Evolutionary conservation across 2,329 filamentous ascomycete species (phyloP).

Genomic region (Phaeoacremonium minimum): DNA sequence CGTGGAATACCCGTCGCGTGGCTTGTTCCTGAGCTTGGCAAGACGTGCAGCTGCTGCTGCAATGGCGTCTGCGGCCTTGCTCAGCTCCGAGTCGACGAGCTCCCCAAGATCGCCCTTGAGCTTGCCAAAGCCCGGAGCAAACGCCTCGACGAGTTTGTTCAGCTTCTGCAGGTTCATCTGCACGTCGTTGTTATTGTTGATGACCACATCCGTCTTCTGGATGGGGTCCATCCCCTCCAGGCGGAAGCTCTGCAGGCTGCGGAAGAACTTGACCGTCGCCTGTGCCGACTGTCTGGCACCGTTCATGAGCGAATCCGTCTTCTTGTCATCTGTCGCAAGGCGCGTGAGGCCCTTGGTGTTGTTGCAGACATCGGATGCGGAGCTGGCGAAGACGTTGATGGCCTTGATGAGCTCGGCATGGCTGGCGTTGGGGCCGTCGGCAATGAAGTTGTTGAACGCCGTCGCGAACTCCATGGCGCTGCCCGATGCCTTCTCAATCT

Average conservation of each 20-base stretch:
- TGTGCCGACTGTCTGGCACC: conserved; percentile 80
- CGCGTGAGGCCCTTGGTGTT: conserved; percentile 95
- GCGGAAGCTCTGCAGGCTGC: conserved; percentile 87
- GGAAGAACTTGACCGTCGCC: conserved; percentile 91
- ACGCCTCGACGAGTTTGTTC: conserved; percentile 87
- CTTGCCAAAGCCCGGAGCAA: conserved; percentile 83
- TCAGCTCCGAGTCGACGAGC: conserved; percentile 85
- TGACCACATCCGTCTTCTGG: conserved; percentile 94
- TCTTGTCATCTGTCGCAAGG: conserved; percentile 93
- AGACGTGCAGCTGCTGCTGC: conserved; percentile 86
- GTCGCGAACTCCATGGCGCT: conserved; percentile 97
- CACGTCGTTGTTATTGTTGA: conserved; percentile 95
- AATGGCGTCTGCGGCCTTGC: conserved; percentile 91
- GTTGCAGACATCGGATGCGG: conserved; percentile 87
- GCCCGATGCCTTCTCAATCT: conserved; percentile 93
- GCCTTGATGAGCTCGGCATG: conserved; percentile 91
- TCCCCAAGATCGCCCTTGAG: conserved; percentile 88
- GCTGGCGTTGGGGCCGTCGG: conserved; percentile 86
- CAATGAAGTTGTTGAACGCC: conserved; percentile 97
- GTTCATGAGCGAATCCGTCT: conserved; percentile 78
- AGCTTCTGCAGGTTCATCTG: conserved; percentile 90
- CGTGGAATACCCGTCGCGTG: conserved; percentile 89
- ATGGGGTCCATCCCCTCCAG: conserved; percentile 85
- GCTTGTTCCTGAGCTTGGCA: conserved; percentile 91
- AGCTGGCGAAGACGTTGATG: conserved; percentile 83